A percentile compares a stretch with the other conserved stretches of the same genome.
Evolutionary conservation across 305 asterid species (phyloP).

Genomic region (Fraxinus latifolia): DNA sequence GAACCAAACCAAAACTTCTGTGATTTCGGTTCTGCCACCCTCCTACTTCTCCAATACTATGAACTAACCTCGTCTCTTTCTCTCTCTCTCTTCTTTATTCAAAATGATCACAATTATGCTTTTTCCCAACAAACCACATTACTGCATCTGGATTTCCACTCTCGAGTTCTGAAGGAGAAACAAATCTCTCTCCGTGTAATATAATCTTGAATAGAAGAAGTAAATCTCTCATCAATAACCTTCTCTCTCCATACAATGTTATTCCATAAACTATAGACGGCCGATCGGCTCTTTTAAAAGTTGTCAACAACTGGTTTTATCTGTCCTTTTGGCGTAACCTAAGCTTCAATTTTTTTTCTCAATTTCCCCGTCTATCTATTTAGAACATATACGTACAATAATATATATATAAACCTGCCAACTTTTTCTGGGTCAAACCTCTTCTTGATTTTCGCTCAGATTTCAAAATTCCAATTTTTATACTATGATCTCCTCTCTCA

Average conservation of each 20-base stretch:
- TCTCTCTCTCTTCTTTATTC: not conserved
- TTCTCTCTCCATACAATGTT: not conserved
- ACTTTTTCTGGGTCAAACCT: conserved; percentile 23
- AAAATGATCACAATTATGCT: not conserved
- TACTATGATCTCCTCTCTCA: conserved; percentile 60
- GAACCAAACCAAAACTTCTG: not conserved
- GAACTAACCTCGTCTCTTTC: not conserved
- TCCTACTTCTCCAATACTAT: not conserved
- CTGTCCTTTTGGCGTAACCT: conserved; percentile 32
- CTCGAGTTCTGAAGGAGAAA: not conserved
- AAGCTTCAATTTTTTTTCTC: conserved; percentile 21
- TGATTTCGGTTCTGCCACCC: not conserved
- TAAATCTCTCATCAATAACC: not conserved
- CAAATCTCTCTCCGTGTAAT: not conserved
- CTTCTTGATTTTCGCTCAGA: conserved; percentile 17
- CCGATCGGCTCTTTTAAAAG: conserved; percentile 26
- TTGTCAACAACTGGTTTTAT: conserved; percentile 16
- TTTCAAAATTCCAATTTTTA: not conserved
- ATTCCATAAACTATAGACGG: not conserved
- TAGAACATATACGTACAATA: not conserved
- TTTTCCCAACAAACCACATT: not conserved
- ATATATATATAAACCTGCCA: not conserved
- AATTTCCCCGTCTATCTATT: not conserved
- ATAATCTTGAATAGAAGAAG: not conserved
- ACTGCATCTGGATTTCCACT: not conserved